Evolutionary conservation across 2,329 filamentous ascomycete species (phyloP), one percentile per base, ranked within the genome.

Genomic region (Nothomitra cinnamomea): DNA sequence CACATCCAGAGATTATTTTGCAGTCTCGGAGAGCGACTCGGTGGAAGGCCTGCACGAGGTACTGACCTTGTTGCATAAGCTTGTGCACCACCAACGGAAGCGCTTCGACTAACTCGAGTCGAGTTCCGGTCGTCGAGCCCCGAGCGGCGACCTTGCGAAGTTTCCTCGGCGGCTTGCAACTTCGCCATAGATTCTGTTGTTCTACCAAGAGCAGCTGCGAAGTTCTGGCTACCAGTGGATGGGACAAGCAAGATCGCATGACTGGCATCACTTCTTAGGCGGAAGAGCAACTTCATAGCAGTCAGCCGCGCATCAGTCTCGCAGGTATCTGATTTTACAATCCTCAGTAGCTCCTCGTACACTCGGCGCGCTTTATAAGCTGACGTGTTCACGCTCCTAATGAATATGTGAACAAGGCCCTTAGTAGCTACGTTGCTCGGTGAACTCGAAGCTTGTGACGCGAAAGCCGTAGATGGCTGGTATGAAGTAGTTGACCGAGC

Each of bases 261-360:
- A 8, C 83, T 79, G 64, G 84, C 87, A 66, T 95, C 87, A 21
- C 87, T 87, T 55, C 89, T 79, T 28, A 95, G 70, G 43, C 89
- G 80, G 63, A 94, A 90, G 1, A 95, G 70, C 43, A 90, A 68
- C 61, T 86, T 87, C 72, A 89, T 78, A 1, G 83, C 81, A 12
- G 80, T 82, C 24, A 92, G 69, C 5, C 85, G 81, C 52, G 84
- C 81, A 65, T 86, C 81, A 5, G 75, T 70, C 56, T 84, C 82
- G 56, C 76, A 79, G 32, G 73, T 70, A 25, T 71, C 72, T 15
- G 76, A 76, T 58, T 74, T 75, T 4, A 76, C 79, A 58, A 88
- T 79, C 52, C 73, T 72, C 42, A 89, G 68, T 3, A 90, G 67
- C 7, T 77, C 70, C 50, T 79, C 72, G 60, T 80, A 88, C 0